Evolutionary conservation across 2,329 filamentous ascomycete species (phyloP).

Genomic region (Fusarium verticillioides): DNA sequence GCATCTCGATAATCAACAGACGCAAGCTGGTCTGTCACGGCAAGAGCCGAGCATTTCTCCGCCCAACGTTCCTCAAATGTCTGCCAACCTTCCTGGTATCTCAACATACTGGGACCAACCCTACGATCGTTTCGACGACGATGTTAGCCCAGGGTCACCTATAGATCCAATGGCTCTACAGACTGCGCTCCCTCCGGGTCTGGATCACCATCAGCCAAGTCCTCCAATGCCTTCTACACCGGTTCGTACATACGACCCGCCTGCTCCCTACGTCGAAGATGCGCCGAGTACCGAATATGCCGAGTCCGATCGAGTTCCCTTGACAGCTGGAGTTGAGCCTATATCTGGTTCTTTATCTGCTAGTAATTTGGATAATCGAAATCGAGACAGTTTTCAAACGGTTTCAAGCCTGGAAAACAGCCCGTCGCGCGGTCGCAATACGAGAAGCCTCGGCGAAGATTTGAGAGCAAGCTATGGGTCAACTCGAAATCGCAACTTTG

Average conservation of each 20-base stretch:
- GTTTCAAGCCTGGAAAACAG: conserved; percentile 67
- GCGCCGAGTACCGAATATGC: conserved; percentile 51
- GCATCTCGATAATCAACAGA: conserved; percentile 21
- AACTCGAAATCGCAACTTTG: conserved; percentile 66
- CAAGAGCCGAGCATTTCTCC: conserved; percentile 20
- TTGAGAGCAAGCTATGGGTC: conserved; percentile 68
- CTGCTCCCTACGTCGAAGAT: conserved; percentile 52
- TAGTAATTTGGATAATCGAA: conserved; percentile 53
- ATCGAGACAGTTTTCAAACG: conserved; percentile 68
- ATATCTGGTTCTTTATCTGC: conserved; percentile 62
- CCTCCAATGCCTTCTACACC: conserved; percentile 37
- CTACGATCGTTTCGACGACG: conserved; percentile 53
- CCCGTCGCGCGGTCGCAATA: conserved; percentile 62
- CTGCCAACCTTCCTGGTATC: conserved; percentile 55
- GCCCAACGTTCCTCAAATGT: conserved; percentile 30
- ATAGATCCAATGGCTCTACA: conserved; percentile 65
- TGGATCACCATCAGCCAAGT: conserved; percentile 48
- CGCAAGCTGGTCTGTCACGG: conserved; percentile 13
- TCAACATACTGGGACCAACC: conserved; percentile 66
- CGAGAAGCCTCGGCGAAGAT: conserved; percentile 62
- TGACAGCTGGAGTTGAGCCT: conserved; percentile 66
- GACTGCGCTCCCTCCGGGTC: conserved; percentile 65
- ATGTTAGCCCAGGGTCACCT: conserved; percentile 57
- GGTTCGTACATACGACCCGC: conserved; percentile 45
- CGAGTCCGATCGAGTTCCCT: conserved; percentile 69